phyloP scores from a whole-genome alignment of 108 stramenopile genomes.

The Nitzschia sp. region DNA sequence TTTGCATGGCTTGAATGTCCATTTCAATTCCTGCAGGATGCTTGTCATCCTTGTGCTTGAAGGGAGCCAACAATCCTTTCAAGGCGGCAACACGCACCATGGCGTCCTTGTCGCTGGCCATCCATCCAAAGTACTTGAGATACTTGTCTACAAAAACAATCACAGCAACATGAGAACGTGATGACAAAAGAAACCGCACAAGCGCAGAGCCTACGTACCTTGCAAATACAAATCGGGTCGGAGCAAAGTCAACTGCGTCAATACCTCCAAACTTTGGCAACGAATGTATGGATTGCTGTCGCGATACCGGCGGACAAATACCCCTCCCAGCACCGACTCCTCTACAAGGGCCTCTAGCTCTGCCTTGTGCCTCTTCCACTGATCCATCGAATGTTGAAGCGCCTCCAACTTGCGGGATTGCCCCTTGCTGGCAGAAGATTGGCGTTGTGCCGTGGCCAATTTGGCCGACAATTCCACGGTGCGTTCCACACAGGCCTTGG shows the following conservation, averaged over 20 bases:
- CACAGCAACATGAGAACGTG: not conserved
- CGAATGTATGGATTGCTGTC: slow-evolving; percentile 79
- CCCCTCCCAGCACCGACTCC: slow-evolving; percentile 53
- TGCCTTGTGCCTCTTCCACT: slow-evolving; percentile 50
- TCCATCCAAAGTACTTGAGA: slow-evolving; percentile 91
- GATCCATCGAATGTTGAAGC: slow-evolving; percentile 54
- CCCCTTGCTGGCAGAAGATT: slow-evolving; percentile 45
- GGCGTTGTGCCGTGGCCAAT: slow-evolving; percentile 51
- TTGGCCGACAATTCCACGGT: slow-evolving; percentile 49
- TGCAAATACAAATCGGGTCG: slow-evolving; percentile 79
- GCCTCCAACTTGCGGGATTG: slow-evolving; percentile 49
- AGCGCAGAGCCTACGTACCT: slow-evolving; percentile 2
- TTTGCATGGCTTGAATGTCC: slow-evolving; percentile 52
- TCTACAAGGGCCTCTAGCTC: slow-evolving; percentile 67
- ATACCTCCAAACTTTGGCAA: slow-evolving; percentile 55
- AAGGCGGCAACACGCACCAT: slow-evolving; percentile 69
- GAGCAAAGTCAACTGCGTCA: slow-evolving; percentile 57
- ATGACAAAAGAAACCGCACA: not conserved
- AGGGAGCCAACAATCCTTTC: slow-evolving; percentile 61
- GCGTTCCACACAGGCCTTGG: slow-evolving; percentile 60
- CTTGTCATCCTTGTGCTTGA: slow-evolving; percentile 38
- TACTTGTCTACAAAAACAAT: slow-evolving; percentile 52
- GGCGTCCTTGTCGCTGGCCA: slow-evolving; percentile 71
- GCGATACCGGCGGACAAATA: slow-evolving; percentile 79
- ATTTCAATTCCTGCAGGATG: slow-evolving; percentile 37